A percentile compares a stretch with the other conserved stretches of the same genome.
phyloP scores from a whole-genome alignment of 352 stramenopile genomes.

The Phytopythium helicoides region DNA sequence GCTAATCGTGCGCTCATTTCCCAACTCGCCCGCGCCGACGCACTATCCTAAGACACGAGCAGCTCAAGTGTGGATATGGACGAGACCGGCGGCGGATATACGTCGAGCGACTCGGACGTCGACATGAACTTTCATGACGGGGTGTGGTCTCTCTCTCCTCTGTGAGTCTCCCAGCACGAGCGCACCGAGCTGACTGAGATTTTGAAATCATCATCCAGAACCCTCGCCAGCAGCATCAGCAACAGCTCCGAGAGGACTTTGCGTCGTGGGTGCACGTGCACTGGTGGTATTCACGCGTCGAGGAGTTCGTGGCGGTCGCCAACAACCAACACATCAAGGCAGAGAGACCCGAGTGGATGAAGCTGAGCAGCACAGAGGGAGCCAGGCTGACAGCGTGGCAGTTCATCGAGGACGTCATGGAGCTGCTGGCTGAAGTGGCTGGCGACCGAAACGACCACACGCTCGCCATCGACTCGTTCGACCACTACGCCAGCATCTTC shows the following conservation, averaged over 20 bases:
- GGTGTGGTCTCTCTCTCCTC: too few relatives aligned
- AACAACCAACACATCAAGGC: background rate
- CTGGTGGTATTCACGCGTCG: background rate
- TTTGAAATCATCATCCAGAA: too few relatives aligned
- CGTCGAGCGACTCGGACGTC: conserved; percentile 4
- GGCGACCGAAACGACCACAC: too few relatives aligned
- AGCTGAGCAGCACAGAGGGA: background rate
- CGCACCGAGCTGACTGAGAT: too few relatives aligned
- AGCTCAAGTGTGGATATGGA: too few relatives aligned
- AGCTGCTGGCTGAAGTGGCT: background rate
- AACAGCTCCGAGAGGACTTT: background rate
- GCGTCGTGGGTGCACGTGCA: background rate
- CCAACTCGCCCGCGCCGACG: too few relatives aligned
- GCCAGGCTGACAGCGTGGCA: background rate
- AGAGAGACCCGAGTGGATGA: background rate
- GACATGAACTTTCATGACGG: too few relatives aligned
- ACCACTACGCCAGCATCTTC: conserved; percentile 12
- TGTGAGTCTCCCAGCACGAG: too few relatives aligned
- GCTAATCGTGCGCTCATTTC: too few relatives aligned
- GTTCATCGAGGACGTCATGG: conserved; percentile 3
- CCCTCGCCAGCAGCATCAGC: too few relatives aligned
- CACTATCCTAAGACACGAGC: too few relatives aligned
- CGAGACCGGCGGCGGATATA: too few relatives aligned
- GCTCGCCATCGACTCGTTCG: conserved; percentile 11
- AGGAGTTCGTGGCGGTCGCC: conserved; percentile 5